Base-by-base conservation (phyloP, 2,329 filamentous ascomycete genomes). In the Pleoardoris graminearum region DNA sequence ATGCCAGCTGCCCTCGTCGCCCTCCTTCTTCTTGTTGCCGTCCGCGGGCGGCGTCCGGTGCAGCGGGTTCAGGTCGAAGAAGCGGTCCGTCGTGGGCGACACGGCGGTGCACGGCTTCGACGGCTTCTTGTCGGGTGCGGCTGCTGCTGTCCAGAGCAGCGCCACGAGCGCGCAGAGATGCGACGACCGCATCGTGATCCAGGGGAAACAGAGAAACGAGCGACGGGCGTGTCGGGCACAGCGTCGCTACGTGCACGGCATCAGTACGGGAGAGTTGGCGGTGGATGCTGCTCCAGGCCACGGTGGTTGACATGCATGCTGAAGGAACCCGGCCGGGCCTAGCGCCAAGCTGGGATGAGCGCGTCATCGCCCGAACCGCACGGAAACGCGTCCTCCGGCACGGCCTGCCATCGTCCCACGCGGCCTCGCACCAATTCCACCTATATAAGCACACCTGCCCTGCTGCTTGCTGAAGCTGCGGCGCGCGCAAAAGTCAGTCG, bases 21-120 rank as follows among this genome's bases (percentile, higher is more conserved):
- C 79, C 19, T 82, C 80, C 61, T 86, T 80, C 39, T 70, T 67
- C 22, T 68, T 68, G 55, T 76, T 77, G 8, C 62, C 59, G 7
- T 58, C 63, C 8, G 68, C 68, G 11, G 81, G 79, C 29, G 79
- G 78, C 32, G 73, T 74, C 47, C 85, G 70, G 25, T 79, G 79
- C 58, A 87, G 78, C 7, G 80, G 75, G 59, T 79, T 85, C 23
- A 87, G 76, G 65, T 87, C 84, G 73, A 85, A 87, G 75, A 84
- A 87, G 49, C 81, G 76, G 51, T 84, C 83, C 11, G 79, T 81
- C n/a, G 77, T 79, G 3, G 83, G 80, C 21, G 83, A 86, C 57
- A 80, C 79, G 51, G 84, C 81, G n/a, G 84, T 85, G 68, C 85
- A 87, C 56, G 84, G 80, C 49, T 79, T 77, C 38, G 75, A 68